Base-by-base conservation (phyloP, 2,329 filamentous ascomycete species). In the Canariomyces notabilis region DNA sequence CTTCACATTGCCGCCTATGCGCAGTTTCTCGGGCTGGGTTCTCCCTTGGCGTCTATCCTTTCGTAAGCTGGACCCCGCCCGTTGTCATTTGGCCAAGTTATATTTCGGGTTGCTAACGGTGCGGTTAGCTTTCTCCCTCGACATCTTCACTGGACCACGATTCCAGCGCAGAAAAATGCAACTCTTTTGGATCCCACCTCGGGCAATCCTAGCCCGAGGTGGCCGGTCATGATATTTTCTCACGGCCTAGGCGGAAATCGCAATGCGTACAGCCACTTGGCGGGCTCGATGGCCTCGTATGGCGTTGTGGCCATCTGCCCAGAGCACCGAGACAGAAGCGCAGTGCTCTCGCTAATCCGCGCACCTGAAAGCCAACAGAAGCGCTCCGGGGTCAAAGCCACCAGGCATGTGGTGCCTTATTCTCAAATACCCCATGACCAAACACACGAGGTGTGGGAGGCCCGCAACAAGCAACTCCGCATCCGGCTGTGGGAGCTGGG, bases 201-300 rank as follows among this genome's bases (percentile, higher is more conserved):
- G 3, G 59, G 69, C 4, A 66, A 69, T 48, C 68, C 47, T 1
- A 18, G 42, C 18, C 39, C 47, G 8, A 71, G 80, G 68, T 93
- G 87, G 84, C 88, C 89, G 0, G 85, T 88, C 0, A 82, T 89
- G 70, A 73, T 95, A 52, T 94, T 95, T 66, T 93, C 87, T 1
- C 89, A 95, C 61, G 89, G 89, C 1, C 73, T 95, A 1, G 89
- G 86, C 31, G 89, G 89, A 31, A 83, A 80, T 49, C 77, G 87
- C 54, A 93, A 93, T 59, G 81, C 87, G 9, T 95, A 95, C 68
- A 91, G 87, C n/a, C 84, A 90, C 59, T 69, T 94, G 19, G 83
- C 78, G 15, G 86, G 86, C 14, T 87, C 86, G 0, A 68, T 95
- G 21, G 86, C 89, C 4, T 89, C 85, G 16, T 83, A 93, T 59